Conservation (phyloP, 2,329 filamentous ascomycete species). For the Coniella lustricola region DNA sequence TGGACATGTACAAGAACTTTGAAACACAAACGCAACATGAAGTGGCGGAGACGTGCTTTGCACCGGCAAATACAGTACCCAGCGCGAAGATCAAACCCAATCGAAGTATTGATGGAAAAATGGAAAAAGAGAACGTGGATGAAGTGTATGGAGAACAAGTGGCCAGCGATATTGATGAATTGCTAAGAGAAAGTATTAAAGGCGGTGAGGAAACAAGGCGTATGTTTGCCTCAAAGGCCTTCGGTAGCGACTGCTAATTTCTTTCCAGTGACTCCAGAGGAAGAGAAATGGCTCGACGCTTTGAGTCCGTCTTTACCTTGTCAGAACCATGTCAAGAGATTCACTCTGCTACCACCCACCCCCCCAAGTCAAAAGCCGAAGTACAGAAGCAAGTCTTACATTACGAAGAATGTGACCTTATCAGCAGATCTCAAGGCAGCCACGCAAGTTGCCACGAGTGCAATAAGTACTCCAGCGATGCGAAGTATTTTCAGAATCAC, state of each 20-base stretch:
- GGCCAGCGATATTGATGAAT: no score
- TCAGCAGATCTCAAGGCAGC: constrained; percentile 20
- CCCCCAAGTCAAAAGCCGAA: not conserved
- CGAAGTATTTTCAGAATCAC: not conserved
- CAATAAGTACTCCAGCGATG: not conserved
- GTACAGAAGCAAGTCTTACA: constrained; percentile 12
- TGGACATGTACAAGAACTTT: not conserved
- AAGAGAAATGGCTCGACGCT: not conserved
- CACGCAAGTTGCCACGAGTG: constrained; percentile 3
- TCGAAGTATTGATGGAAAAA: no score
- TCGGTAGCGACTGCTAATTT: not conserved
- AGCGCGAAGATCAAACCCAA: no score
- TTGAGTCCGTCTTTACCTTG: not conserved
- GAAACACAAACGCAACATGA: not conserved
- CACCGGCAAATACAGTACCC: not conserved
- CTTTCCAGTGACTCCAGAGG: not conserved
- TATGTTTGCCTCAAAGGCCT: not conserved
- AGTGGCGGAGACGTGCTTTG: not conserved
- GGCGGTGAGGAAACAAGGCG: constrained; percentile 1
- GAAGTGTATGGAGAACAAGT: no score
- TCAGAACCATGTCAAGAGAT: not conserved
- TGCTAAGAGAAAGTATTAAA: no score
- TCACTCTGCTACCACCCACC: not conserved
- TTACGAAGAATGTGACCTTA: not conserved
- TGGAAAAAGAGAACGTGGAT: no score